Percentiles rank a stretch among this genome's conserved stretches.
Evolutionary conservation across 805 yeast species (phyloP).

Genomic region (Wickerhamomyces subpelliculosus): DNA sequence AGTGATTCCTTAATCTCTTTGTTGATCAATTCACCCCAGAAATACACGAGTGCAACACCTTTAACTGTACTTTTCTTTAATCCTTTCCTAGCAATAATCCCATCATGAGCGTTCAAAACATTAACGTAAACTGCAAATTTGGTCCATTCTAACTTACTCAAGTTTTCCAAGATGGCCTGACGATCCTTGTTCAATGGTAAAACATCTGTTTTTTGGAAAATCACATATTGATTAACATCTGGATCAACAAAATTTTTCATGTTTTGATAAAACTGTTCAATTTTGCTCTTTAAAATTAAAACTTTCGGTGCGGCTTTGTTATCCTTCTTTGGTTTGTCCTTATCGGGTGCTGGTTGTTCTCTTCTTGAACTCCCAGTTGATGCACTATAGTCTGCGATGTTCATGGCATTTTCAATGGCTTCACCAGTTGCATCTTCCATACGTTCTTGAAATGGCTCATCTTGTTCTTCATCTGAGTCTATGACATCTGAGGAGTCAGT

Average conservation of each 20-base stretch:
- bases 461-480: constrained; percentile 1
- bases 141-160: constrained; percentile 66
- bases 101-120: constrained; percentile 78
- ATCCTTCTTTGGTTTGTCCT: not conserved
- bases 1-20: constrained; percentile 10
- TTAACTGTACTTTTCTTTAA: constrained; percentile 37
- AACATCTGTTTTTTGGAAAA: constrained; percentile 12
- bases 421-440: constrained; percentile 20
- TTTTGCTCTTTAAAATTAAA: not conserved
- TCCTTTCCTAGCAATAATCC: constrained; percentile 75
- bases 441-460: constrained; percentile 8
- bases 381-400: constrained; percentile 14
- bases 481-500: not conserved
- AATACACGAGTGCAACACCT: constrained; percentile 44
- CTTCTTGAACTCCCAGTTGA: constrained; percentile 12
- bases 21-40: constrained; percentile 34
- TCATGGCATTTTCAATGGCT: constrained; percentile 19
- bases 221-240: constrained; percentile 9
- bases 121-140: constrained; percentile 70
- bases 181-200: constrained; percentile 33
- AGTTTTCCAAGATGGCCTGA: constrained; percentile 36
- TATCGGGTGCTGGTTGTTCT: not conserved
- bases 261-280: not conserved
- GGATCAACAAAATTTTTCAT: constrained; percentile 6
- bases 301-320: not conserved